Evolutionary conservation across 495 filamentous ascomycete genomes (phyloP), one percentile per base, ranked within the genome.

Genomic region (Margaritispora aquatica): DNA sequence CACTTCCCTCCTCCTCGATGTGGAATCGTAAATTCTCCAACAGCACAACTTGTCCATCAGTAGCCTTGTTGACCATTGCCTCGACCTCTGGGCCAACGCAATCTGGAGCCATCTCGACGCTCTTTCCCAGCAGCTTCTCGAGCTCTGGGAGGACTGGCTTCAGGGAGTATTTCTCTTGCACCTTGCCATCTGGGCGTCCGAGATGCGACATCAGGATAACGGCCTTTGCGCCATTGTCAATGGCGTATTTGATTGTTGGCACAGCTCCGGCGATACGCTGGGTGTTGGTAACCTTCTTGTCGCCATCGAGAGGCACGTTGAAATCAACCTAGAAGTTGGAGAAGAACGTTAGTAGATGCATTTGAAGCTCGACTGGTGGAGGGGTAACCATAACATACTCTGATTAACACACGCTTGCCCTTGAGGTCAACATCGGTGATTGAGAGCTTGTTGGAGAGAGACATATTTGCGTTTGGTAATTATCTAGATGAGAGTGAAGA

Each of bases 161-260:
- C 64, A 99, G 79, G 71, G 86, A 91, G 84, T 96, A 97, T 79
- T 97, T 97, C 65, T 84, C 76, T 75, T 92, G 91, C 70, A 71
- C 75, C 76, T 94, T 87, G 70, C 94, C 94, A 66, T 97, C 86
- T 57, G 94, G 94, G 34, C 94, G 93, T 64, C 94, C 94, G 46
- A 99, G 86, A 79, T 99, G 94, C 70, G 94, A 97, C 95, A 97
- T 97, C 70, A 99, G 83, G 69, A 97, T 80, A 34, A 99, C 90
- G 55, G 93, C 84, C 79, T 96, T 97, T 70, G 95, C 95, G 66
- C 88, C 88, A 77, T 97, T 71, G 66, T 97, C 91, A 70, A 92
- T 79, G 72, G 94, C 95, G 74, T 99, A 92, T 78, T 96, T 96
- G 81, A 99, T 97, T 61, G 94, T 96, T 69, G 95, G 94, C 65